These are phyloP conservation scores for Podospora pseudoanserina DNA, from an alignment of 495 filamentous ascomycete genomes.

Conservation along the genomic window DNA sequence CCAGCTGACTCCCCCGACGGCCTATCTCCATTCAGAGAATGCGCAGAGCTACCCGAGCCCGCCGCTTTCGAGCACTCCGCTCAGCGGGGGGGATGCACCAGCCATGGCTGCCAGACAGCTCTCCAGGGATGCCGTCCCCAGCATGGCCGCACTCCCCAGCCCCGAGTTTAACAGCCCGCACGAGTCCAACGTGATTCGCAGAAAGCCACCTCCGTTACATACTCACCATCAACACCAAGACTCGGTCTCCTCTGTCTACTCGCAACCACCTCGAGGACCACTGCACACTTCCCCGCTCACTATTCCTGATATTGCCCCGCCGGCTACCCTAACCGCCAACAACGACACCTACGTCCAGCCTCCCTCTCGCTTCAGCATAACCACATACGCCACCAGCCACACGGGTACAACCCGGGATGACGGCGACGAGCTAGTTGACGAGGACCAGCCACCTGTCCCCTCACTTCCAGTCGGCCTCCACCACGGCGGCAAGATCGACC, in stretches of 20 bases:
- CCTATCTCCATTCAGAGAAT: slow-evolving; percentile 18
- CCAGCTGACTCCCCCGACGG: slow-evolving; percentile 25
- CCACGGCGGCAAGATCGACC: slow-evolving; percentile 22
- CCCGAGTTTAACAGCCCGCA: slow-evolving; percentile 19
- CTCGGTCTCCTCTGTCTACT: slow-evolving; percentile 38
- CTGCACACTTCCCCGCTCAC: slow-evolving; percentile 21
- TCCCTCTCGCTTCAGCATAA: slow-evolving; percentile 67
- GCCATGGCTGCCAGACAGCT: slow-evolving; percentile 28
- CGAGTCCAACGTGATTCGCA: slow-evolving; percentile 33
- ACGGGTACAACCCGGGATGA: slow-evolving; percentile 56
- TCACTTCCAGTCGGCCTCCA: slow-evolving; percentile 25
- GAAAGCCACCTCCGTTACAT: slow-evolving; percentile 38
- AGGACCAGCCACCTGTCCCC: slow-evolving; percentile 35
- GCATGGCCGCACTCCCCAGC: slow-evolving; percentile 16
- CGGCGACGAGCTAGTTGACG: slow-evolving; percentile 34
- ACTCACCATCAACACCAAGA: slow-evolving; percentile 33
- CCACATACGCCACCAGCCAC: slow-evolving; percentile 62
- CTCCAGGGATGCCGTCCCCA: slow-evolving; percentile 20
- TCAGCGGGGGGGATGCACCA: slow-evolving; percentile 23
- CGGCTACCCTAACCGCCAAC: slow-evolving; percentile 17
- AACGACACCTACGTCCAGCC: slow-evolving; percentile 48
- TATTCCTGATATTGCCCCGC: slow-evolving; percentile 24
- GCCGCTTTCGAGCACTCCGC: slow-evolving; percentile 32
- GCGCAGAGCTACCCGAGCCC: slow-evolving; percentile 35
- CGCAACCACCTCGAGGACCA: slow-evolving; percentile 29